A percentile compares a stretch with the other conserved stretches of the same genome.
These are phyloP conservation scores for Diutina mesorugosa DNA, from an alignment of 1,139 yeast species.

Conservation along the genomic window DNA sequence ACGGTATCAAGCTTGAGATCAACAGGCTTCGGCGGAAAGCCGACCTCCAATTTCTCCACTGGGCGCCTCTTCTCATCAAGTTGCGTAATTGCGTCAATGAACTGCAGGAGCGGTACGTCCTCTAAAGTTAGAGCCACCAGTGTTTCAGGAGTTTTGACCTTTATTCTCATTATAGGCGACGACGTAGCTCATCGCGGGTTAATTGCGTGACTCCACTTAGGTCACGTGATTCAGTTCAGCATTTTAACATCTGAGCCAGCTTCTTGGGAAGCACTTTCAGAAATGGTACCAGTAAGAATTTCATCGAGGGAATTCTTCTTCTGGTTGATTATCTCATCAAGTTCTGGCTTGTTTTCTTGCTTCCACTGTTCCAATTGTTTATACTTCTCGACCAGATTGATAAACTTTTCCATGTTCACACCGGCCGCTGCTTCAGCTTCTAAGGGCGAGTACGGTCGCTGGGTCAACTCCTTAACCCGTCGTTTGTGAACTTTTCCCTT, in stretches of 20 bases:
- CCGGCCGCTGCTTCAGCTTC: conserved; percentile 93
- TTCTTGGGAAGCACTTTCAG: conserved; percentile 2
- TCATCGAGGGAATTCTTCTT: conserved; percentile 30
- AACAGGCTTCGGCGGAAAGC: conserved; percentile 49
- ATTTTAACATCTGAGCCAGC: not conserved
- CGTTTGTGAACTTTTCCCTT: conserved; percentile 76
- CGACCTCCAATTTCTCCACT: conserved; percentile 24
- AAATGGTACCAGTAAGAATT: conserved; percentile 19
- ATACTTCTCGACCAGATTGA: conserved; percentile 46
- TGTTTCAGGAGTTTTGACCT: not conserved
- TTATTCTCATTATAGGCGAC: not conserved
- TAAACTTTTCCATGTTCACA: conserved; percentile 51
- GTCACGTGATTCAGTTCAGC: not conserved
- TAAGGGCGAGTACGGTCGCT: conserved; percentile 72
- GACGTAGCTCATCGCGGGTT: not conserved
- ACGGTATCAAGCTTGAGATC: conserved; percentile 11
- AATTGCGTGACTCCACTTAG: not conserved
- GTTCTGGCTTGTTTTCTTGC: conserved; percentile 24
- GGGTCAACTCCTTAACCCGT: conserved; percentile 61
- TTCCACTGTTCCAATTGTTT: conserved; percentile 28
- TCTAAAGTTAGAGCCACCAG: conserved; percentile 1
- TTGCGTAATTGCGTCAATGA: not conserved
- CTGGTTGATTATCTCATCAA: conserved; percentile 21
- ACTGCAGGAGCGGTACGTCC: not conserved
- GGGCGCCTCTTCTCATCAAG: conserved; percentile 2